Percentiles rank a stretch among this genome's conserved stretches.
phyloP scores from a whole-genome alignment of 1,139 yeast species.

The Lodderomyces parapsilosis region DNA sequence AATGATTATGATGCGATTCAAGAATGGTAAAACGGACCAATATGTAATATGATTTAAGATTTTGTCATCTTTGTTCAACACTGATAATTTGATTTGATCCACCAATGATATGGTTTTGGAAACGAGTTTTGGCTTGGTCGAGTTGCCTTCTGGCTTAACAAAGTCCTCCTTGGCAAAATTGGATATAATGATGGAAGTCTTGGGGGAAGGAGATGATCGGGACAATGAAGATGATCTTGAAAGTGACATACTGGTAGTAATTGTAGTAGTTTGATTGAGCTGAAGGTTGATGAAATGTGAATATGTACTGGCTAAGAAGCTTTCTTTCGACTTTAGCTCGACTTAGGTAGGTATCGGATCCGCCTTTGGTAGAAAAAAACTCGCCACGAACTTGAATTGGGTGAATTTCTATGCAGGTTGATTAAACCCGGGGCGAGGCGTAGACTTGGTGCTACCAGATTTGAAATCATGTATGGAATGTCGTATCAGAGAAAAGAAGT shows the following conservation, averaged over 20 bases:
- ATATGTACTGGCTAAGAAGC: neutral
- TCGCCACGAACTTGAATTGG: too few relatives aligned
- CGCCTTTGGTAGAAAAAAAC: neutral
- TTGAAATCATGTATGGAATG: neutral
- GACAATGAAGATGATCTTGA: conserved; percentile 4
- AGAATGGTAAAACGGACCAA: conserved; percentile 47
- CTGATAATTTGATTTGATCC: conserved; percentile 34
- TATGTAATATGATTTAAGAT: conserved; percentile 31
- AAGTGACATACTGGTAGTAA: conserved; percentile 1
- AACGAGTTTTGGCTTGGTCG: conserved; percentile 7
- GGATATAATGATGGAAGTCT: conserved; percentile 40
- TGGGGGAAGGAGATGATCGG: conserved; percentile 11
- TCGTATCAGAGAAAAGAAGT: neutral
- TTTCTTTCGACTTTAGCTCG: neutral
- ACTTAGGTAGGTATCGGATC: neutral
- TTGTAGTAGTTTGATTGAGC: neutral
- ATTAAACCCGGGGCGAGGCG: neutral
- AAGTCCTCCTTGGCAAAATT: conserved; percentile 35
- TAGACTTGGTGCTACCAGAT: neutral
- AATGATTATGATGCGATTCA: conserved; percentile 42
- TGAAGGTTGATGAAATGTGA: too few relatives aligned
- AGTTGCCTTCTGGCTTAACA: conserved; percentile 11
- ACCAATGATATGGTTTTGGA: conserved; percentile 26
- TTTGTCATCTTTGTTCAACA: conserved; percentile 30
- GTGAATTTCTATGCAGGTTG: too few relatives aligned